Evolutionary conservation across 805 yeast species (phyloP), one percentile per base, ranked within the genome.

Genomic region (Candida qinlingensis): DNA sequence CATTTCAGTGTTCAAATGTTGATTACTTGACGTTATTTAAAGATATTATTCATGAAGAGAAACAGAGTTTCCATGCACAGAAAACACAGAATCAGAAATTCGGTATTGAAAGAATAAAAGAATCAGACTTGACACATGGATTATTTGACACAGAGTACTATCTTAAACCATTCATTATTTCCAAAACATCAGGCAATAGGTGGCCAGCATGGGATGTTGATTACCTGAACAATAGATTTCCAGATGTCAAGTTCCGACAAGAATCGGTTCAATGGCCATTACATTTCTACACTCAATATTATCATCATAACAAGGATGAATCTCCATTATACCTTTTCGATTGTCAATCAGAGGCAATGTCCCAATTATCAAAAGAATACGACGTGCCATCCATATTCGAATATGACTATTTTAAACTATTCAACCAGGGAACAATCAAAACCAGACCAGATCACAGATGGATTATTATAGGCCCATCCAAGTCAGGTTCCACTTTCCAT

Each of bases 401-500:
- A 40, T 58, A 71, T 13, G 96, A 87, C 63, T 72, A 76, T 41
- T 87, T 87, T 65, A 73, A 72, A 27, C 63, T 80, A n/a, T 76
- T 85, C 49, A 63, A 55, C 56, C 51, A 47, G 6, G 33, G 26
- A 3, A 12, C 12, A 4, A 41, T 45, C 7, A 46, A 38, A 12
- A 82, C 86, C 56, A 71, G 97, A 44, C 97, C 97, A 1, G 96
- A 90, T 64, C 85, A 86, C 63, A 77, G 92, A n/a, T 90, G 97
- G 97, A 69, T 90, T 26, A 91, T 91, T 42, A 75, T 86, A 7
- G 97, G 97, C 0, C 90, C 96, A 2, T 72, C 69, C 25, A 67
- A 95, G 43, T 81, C 89, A 7, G 97, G 97, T 0, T 87, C 96
- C 1, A 85, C 95, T 0, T 90, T 89, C 65, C 97, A 90, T 64